phyloP scores from a whole-genome alignment of 805 yeast genomes.

The Candida chauliodis region DNA sequence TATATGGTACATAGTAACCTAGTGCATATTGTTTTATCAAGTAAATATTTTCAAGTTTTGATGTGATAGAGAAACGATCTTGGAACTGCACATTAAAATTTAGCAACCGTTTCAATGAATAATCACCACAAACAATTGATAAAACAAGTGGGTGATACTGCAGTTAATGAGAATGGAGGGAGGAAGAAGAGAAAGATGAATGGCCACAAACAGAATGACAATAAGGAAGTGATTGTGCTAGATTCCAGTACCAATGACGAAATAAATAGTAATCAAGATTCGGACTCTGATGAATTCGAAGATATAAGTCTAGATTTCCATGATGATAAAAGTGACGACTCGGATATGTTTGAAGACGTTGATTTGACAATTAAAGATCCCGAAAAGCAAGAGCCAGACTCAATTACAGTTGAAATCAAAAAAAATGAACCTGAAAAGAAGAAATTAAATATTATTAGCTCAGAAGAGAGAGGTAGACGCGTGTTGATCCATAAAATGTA shows the following conservation, averaged over 20 bases:
- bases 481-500: conserved; percentile 55
- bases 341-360: conserved; percentile 29
- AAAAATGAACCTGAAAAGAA: conserved; percentile 15
- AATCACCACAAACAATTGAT: conserved; percentile 9
- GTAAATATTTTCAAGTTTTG: not conserved
- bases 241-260: not conserved
- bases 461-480: conserved; percentile 55
- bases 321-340: conserved; percentile 9
- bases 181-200: conserved; percentile 8
- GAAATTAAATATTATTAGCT: conserved; percentile 37
- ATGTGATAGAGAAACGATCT: not conserved
- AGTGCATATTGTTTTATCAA: too few species aligned
- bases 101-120: conserved; percentile 5
- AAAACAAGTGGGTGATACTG: not conserved
- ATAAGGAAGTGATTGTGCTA: not conserved
- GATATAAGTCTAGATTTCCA: conserved; percentile 5
- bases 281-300: conserved; percentile 7
- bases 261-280: not conserved
- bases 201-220: not conserved
- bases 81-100: conserved; percentile 2
- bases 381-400: conserved; percentile 3
- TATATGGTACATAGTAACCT: not conserved
- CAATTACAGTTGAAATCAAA: conserved; percentile 6
- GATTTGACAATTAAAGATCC: conserved; percentile 14
- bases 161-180: not conserved